These are phyloP conservation scores for Lophium mytilinum DNA, from an alignment of 495 filamentous ascomycete species.

Conservation along the genomic window DNA sequence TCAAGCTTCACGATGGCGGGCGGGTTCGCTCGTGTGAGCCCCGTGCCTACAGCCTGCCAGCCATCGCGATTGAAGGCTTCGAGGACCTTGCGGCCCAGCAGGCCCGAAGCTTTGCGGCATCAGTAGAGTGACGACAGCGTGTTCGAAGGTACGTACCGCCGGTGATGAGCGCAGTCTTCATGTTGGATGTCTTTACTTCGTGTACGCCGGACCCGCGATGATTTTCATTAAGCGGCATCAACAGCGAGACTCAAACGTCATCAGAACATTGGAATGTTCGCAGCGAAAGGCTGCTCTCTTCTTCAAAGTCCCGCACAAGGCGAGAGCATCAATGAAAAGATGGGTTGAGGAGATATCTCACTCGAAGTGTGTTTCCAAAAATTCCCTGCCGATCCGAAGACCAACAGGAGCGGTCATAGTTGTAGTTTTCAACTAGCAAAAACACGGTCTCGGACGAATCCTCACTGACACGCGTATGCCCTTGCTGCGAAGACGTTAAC, in stretches of 20 bases:
- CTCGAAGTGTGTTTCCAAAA: constrained; percentile 20
- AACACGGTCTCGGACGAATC: constrained; percentile 36
- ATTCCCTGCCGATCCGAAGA: constrained; percentile 24
- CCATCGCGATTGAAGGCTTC: constrained; percentile 60
- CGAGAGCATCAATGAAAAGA: constrained; percentile 22
- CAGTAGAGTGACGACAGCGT: not conserved
- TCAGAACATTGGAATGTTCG: not conserved
- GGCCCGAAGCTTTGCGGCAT: constrained; percentile 38
- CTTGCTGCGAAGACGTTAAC: constrained; percentile 30
- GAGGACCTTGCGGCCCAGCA: constrained; percentile 74
- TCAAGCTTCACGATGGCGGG: constrained; percentile 69
- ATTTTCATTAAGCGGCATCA: not conserved
- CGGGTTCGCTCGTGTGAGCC: constrained; percentile 62
- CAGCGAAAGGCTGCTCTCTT: constrained; percentile 7
- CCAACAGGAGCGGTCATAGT: constrained; percentile 26
- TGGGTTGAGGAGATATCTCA: not conserved
- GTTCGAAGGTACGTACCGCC: constrained; percentile 51
- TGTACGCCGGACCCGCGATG: not conserved
- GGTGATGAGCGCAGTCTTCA: constrained; percentile 69
- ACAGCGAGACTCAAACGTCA: constrained; percentile 1
- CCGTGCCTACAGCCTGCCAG: constrained; percentile 79
- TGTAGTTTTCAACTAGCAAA: constrained; percentile 38
- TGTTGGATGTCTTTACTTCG: constrained; percentile 16
- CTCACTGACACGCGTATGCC: constrained; percentile 31
- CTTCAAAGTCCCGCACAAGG: constrained; percentile 6